phyloP scores from a whole-genome alignment of 164 flowering plant species.

The Kingdonia uniflora region DNA sequence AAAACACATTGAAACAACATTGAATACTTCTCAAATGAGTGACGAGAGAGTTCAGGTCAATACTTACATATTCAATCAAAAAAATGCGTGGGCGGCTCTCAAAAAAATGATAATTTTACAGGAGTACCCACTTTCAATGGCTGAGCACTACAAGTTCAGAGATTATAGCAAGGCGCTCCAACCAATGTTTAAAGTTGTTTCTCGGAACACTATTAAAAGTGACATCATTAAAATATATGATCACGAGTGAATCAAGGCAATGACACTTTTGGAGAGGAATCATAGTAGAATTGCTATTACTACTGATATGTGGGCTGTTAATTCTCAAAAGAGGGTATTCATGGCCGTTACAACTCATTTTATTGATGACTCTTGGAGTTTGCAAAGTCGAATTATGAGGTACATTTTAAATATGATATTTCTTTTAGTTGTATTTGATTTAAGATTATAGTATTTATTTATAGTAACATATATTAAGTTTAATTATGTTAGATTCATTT shows the following conservation, averaged over 20 bases:
- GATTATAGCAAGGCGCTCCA: neutral
- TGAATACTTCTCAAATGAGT: too few species aligned
- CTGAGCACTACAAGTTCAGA: neutral
- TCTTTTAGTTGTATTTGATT: too few species aligned
- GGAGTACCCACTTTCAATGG: neutral
- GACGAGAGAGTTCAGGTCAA: too few species aligned
- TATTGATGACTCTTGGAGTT: neutral
- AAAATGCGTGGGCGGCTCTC: neutral
- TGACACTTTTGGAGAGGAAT: neutral
- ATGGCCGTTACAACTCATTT: neutral
- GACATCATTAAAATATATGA: neutral
- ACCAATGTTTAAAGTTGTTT: neutral
- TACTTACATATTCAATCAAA: neutral
- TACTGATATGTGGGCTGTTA: neutral
- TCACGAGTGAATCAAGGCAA: neutral
- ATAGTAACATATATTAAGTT: too few species aligned
- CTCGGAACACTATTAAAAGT: neutral
- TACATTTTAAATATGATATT: too few species aligned
- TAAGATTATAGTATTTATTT: too few species aligned
- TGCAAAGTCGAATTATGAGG: constrained; percentile 1
- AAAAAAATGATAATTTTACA: neutral
- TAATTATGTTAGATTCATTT: too few species aligned
- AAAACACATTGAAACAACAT: too few species aligned
- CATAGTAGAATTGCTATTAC: neutral
- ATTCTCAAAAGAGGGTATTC: neutral